Percentiles rank a stretch among this genome's conserved stretches.
These are phyloP conservation scores for Babesia divergens DNA, from an alignment of 169 alveolate species.

Conservation along the genomic window DNA sequence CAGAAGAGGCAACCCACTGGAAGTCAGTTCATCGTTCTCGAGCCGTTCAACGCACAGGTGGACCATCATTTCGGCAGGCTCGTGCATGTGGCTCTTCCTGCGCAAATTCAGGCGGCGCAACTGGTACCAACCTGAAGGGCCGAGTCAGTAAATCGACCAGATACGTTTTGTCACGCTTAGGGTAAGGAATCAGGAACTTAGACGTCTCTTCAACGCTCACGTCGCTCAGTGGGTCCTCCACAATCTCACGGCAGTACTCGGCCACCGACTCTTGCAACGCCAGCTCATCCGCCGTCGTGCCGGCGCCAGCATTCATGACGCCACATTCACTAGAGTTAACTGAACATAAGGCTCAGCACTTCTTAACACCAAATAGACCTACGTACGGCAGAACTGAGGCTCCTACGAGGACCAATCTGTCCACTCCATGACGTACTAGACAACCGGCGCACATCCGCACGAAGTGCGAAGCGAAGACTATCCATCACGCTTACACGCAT, in stretches of 20 bases:
- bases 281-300: too few relatives aligned
- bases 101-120: background rate
- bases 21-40: constrained; percentile 67
- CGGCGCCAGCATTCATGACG: too few relatives aligned
- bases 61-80: constrained; percentile 70
- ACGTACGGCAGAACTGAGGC: too few relatives aligned
- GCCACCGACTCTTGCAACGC: background rate
- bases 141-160: constrained; percentile 29
- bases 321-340: too few relatives aligned
- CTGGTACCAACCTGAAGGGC: constrained; percentile 43
- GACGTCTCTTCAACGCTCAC: constrained; percentile 38
- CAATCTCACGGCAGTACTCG: constrained; percentile 35
- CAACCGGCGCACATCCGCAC: too few relatives aligned
- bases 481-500: too few relatives aligned
- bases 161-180: constrained; percentile 33
- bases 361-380: too few relatives aligned
- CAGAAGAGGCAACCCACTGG: background rate
- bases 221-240: constrained; percentile 53
- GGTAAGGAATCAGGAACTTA: constrained; percentile 45
- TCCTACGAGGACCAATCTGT: too few relatives aligned
- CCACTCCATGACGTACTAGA: too few relatives aligned
- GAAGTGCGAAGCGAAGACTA: too few relatives aligned
- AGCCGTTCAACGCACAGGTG: constrained; percentile 72
- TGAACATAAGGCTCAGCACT: too few relatives aligned
- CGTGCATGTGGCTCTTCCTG: constrained; percentile 40